A percentile compares a stretch with the other conserved stretches of the same genome.
Conservation (phyloP, 192 early-diverging fungal genomes). For the Podochytrium sp. region DNA sequence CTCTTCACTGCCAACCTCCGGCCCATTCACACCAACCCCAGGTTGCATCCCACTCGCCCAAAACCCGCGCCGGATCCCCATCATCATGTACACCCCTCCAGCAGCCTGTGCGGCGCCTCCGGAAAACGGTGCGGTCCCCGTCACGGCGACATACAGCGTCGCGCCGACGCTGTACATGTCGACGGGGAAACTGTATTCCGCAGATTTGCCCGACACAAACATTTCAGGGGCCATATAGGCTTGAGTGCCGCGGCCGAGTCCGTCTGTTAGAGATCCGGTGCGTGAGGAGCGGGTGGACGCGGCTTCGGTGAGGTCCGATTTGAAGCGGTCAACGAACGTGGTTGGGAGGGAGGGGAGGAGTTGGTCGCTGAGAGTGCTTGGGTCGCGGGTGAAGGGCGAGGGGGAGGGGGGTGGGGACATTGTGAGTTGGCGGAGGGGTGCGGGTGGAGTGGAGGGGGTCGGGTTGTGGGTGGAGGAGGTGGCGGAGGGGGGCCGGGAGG, state of each 20-base stretch:
- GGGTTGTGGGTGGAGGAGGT: neutral
- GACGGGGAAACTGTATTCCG: slow-evolving; percentile 49
- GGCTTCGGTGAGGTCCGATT: slow-evolving; percentile 4
- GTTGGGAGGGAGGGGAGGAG: neutral
- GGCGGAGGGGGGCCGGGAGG: neutral
- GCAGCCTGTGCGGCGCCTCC: slow-evolving; percentile 22
- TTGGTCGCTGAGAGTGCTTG: neutral
- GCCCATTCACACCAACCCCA: slow-evolving; percentile 30
- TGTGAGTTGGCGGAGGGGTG: neutral
- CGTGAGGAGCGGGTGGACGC: slow-evolving; percentile 4
- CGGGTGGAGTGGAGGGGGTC: neutral
- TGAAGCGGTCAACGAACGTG: slow-evolving; percentile 1
- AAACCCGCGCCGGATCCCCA: slow-evolving; percentile 51
- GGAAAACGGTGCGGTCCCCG: slow-evolving; percentile 46
- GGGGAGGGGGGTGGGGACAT: neutral
- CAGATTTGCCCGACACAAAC: neutral
- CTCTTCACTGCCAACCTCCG: neutral
- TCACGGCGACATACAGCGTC: slow-evolving; percentile 48
- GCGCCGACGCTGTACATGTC: slow-evolving; percentile 57
- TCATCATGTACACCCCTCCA: slow-evolving; percentile 42
- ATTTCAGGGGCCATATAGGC: slow-evolving; percentile 56
- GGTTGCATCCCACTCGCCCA: slow-evolving; percentile 53
- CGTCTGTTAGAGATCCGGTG: slow-evolving; percentile 40
- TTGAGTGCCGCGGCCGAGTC: slow-evolving; percentile 51
- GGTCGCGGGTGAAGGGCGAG: neutral